Percentiles rank a stretch among this genome's conserved stretches.
These are phyloP conservation scores for Podospora anserina DNA, from an alignment of 495 filamentous ascomycete genomes.

Conservation along the genomic window DNA sequence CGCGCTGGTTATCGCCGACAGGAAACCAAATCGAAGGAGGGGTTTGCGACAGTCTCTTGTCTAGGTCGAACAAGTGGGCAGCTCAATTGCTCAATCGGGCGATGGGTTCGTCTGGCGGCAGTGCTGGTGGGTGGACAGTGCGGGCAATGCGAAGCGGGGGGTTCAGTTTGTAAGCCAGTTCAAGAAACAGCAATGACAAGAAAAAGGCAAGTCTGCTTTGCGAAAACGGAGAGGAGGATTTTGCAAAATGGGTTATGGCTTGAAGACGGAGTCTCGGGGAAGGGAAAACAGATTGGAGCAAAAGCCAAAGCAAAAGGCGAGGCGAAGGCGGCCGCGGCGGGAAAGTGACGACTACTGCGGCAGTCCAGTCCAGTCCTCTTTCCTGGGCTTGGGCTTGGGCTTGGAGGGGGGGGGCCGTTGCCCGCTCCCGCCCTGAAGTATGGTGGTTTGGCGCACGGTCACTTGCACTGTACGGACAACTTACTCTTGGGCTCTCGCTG, in stretches of 20 bases:
- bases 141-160: background rate
- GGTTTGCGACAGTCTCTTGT: constrained; percentile 4
- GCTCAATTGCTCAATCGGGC: constrained; percentile 13
- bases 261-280: background rate
- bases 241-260: constrained; percentile 1
- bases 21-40: background rate
- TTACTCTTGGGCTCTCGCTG: background rate
- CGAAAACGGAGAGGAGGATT: background rate
- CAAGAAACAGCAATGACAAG: background rate
- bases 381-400: background rate
- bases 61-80: background rate
- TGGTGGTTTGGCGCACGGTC: background rate
- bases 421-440: background rate
- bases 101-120: background rate
- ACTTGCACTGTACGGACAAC: background rate
- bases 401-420: background rate
- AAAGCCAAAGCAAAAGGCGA: background rate
- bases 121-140: background rate
- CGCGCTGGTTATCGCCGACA: background rate
- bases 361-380: background rate
- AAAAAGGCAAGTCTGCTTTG: background rate
- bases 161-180: background rate
- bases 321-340: constrained; percentile 7
- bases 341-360: constrained; percentile 12
- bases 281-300: background rate